Conservation (phyloP, 257 asterid species). For the Coffea eugenioides region DNA sequence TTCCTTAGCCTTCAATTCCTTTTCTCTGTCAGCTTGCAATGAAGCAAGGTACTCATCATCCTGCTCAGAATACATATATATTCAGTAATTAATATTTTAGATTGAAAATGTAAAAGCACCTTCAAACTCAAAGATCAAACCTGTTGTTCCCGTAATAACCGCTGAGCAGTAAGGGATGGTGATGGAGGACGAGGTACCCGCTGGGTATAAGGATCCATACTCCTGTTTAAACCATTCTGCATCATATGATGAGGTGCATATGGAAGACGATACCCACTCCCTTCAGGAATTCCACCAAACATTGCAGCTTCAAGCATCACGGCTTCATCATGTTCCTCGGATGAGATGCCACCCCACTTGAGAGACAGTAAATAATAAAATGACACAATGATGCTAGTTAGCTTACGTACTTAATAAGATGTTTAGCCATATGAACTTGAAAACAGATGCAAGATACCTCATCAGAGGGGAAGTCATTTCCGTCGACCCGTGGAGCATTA, state of each 20-base stretch:
- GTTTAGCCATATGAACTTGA: background rate
- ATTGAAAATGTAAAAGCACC: constrained; percentile 10
- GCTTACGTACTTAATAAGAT: background rate
- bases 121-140: constrained; percentile 37
- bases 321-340: constrained; percentile 97
- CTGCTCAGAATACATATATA: constrained; percentile 37
- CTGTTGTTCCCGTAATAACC: constrained; percentile 95
- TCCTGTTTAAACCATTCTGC: constrained; percentile 58
- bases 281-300: constrained; percentile 96
- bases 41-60: constrained; percentile 96
- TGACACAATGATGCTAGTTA: constrained; percentile 5
- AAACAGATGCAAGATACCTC: constrained; percentile 45
- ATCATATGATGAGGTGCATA: constrained; percentile 57
- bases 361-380: constrained; percentile 22
- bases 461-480: constrained; percentile 60
- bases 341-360: constrained; percentile 99
- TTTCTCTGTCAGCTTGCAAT: constrained; percentile 95
- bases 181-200: constrained; percentile 80
- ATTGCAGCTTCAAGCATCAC: constrained; percentile 99
- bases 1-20: constrained; percentile 91
- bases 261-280: constrained; percentile 58
- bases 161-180: constrained; percentile 92
- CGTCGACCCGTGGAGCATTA: constrained; percentile 36
- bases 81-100: constrained; percentile 17
- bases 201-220: constrained; percentile 45